Conservation (phyloP, 805 yeast genomes). For the Wickerhamiella shivajii region DNA sequence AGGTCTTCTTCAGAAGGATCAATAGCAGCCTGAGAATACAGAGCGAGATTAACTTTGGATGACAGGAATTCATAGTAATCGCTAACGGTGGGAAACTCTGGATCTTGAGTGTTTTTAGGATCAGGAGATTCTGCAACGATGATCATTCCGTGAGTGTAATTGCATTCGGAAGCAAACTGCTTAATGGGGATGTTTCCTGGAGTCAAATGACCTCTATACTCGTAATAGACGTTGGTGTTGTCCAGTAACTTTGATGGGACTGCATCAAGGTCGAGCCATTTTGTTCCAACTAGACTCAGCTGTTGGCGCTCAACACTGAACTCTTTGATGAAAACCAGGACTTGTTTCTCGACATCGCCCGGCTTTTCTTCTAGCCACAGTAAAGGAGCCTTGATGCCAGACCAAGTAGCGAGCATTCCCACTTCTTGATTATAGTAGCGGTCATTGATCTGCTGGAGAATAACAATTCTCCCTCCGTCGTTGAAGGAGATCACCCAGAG, state of each 20-base stretch:
- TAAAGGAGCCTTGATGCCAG: constrained; percentile 8
- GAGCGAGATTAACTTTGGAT: constrained; percentile 18
- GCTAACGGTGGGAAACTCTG: no score
- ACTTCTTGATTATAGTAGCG: constrained; percentile 5
- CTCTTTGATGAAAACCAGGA: constrained; percentile 14
- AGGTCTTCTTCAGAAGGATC: constrained; percentile 17
- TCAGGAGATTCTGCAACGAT: no score
- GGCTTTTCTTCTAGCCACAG: constrained; percentile 13
- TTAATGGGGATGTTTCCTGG: no score
- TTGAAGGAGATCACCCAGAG: constrained; percentile 5
- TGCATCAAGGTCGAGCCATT: no score
- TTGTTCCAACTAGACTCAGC: constrained; percentile 53
- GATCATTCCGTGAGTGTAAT: no score
- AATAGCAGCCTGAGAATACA: constrained; percentile 5
- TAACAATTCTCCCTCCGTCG: background rate
- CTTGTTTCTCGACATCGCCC: constrained; percentile 8
- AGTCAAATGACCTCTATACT: no score
- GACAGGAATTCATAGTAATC: constrained; percentile 24
- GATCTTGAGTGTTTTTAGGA: no score
- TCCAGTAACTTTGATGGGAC: no score
- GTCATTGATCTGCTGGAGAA: background rate
- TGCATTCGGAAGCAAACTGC: no score
- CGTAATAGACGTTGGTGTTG: no score
- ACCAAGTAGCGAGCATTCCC: constrained; percentile 12
- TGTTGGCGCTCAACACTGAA: constrained; percentile 40